Base-by-base conservation (phyloP, 805 yeast genomes). In the Saccharomycopsis malanga region DNA sequence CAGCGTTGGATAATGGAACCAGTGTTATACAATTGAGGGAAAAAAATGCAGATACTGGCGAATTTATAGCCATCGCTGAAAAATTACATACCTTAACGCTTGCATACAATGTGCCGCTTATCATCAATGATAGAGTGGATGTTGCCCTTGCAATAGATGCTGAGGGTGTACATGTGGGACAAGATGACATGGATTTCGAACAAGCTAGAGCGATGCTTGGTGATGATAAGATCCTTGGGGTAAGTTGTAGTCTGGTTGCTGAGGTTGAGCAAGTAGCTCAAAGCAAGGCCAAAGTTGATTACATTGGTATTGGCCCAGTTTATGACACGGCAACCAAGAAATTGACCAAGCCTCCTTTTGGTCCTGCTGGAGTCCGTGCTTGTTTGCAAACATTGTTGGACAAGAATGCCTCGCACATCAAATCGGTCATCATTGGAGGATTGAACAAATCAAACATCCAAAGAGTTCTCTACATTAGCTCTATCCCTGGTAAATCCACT, bases 91-190 rank as follows among this genome's bases (percentile, higher is more conserved):
- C 68, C 43, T 54, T 88, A 40, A 86, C 96, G 30, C 65, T 68
- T 32, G 59, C 65, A 23, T 74, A 70, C 35, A 72, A 74, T 0
- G 77, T 89, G 5, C 96, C 96, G 0, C 67, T 88, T 54, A 76
- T 88, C 29, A 87, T 88, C 58, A 87, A 88, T 56, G 96, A 88
- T 58, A 67, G 96, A 44, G 73, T 87, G 2, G 97, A 88, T 59
- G 87, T 89, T 10, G 96, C 96, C 0, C 65, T 89, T 38, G 96
- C 96, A 0, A 71, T 87, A 47, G 93, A 76, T 55, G 95, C 95
- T 2, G 96, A 87, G 53, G 95, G 95, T 30, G 82, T 89, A 6
- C 97, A 88, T 66, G 86, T 88, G 18, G 97, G 97, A 0, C 96
- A 88, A 61, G 88, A 81, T 45, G 97, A 88, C 59, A 85, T 88